phyloP scores from a whole-genome alignment of 2,329 filamentous ascomycete genomes.

The Colletotrichum lini region DNA sequence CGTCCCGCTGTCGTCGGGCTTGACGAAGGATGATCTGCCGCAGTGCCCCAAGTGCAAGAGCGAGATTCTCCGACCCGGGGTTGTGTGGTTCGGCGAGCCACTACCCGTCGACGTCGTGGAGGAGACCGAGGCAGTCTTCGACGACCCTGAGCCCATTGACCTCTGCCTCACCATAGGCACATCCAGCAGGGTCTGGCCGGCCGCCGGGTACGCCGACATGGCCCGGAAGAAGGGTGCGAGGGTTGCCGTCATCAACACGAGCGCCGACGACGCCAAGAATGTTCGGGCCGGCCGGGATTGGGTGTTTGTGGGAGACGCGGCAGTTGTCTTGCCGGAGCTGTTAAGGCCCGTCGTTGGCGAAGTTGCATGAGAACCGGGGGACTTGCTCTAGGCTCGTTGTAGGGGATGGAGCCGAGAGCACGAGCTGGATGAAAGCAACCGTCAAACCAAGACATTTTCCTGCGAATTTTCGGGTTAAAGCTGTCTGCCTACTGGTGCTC shows the following conservation, averaged over 20 bases:
- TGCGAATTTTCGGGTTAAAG: no score
- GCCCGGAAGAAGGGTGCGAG: conserved; percentile 70
- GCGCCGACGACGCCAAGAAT: conserved; percentile 52
- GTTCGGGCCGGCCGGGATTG: conserved; percentile 31
- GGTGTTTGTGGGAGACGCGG: conserved; percentile 42
- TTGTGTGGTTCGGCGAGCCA: conserved; percentile 78
- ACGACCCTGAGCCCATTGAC: conserved; percentile 63
- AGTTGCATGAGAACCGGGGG: no score
- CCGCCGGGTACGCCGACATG: conserved; percentile 71
- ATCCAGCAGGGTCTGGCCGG: conserved; percentile 74
- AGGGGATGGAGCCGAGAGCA: no score
- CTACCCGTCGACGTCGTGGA: conserved; percentile 66
- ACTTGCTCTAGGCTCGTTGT: no score
- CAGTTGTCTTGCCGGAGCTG: conserved; percentile 36
- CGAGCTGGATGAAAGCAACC: no score
- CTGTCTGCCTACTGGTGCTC: no score
- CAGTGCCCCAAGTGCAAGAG: conserved; percentile 69
- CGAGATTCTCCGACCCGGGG: conserved; percentile 73
- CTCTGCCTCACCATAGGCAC: conserved; percentile 79
- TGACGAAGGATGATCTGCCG: conserved; percentile 67
- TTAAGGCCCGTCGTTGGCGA: conserved; percentile 38
- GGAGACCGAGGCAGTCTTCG: conserved; percentile 68
- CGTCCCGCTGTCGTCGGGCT: conserved; percentile 54
- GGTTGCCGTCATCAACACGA: conserved; percentile 76
- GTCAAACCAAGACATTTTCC: no score